Evolutionary conservation across 1,139 yeast genomes (phyloP), one percentile per base, ranked within the genome.

Genomic region (Candida neerlandica): DNA sequence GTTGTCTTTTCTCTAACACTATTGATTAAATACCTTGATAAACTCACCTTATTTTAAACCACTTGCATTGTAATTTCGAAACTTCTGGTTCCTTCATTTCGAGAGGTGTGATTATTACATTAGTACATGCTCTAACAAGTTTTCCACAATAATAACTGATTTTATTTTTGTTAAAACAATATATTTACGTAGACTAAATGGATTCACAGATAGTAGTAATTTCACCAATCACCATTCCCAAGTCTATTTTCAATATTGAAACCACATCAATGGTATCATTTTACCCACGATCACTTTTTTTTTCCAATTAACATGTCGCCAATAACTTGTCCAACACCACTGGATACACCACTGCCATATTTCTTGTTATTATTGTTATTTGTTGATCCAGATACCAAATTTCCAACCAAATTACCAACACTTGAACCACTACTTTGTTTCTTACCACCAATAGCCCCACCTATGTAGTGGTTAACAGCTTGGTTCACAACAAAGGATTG

Each of bases 401-500:
- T 50, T 10, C 53, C 53, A 23, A 51, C 54, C 26, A 52, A 45
- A 7, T 51, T 50, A 26, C 52, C 55, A 43, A 50, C 48, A 32
- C 48, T 53, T 21, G 41, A 42, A 23, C 44, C 27, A 26, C 41
- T 44, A 27, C 44, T 37, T 16, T 44, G 43, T 30, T 42, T 40
- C 7, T 46, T 40, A 19, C 27, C 35, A 23, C 27, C n/a, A n/a
- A n/a, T 23, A 4, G 10, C 27, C 10, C 53, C 51, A 27, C 54
- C 54, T 12, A 44, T 35, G 15, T 40, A 43, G n/a, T 35, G 44
- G 14, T 41, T 44, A 1, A 51, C 41, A n/a, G 54, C 54, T 44
- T 54, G 56, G 32, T 52, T 51, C 48, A 54, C 46, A 7, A 54
- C 46, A 47, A 54, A 49, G 5, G 55, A 45, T 21, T 53, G 53